Percentiles rank a stretch among this genome's conserved stretches.
Conservation (phyloP, 805 yeast genomes). For the Metschnikowia aberdeeniae region DNA sequence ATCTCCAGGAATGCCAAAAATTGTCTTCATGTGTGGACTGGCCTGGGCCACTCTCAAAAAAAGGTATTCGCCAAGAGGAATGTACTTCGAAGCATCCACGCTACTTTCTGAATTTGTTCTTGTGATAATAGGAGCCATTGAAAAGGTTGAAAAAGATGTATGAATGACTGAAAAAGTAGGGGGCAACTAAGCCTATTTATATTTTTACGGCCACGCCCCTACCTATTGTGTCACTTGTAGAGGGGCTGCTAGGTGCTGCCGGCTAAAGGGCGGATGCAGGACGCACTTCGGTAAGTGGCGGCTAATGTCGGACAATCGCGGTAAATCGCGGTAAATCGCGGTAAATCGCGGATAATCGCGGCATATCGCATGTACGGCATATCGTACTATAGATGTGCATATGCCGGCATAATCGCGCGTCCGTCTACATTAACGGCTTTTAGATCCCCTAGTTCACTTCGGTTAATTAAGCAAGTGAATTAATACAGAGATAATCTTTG, state of each 20-base stretch:
- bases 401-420: neutral
- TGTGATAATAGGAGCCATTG: slow-evolving; percentile 18
- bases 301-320: slow-evolving; percentile 1
- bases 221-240: no score
- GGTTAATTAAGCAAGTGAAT: no score
- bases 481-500: no score
- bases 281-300: neutral
- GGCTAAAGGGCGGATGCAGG: neutral
- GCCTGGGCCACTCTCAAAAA: slow-evolving; percentile 53
- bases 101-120: slow-evolving; percentile 11
- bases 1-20: slow-evolving; percentile 81
- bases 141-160: neutral
- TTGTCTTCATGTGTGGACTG: slow-evolving; percentile 46
- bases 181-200: neutral
- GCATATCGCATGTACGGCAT: neutral
- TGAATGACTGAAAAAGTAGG: neutral
- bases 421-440: neutral
- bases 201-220: neutral
- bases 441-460: neutral
- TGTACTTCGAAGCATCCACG: slow-evolving; percentile 5
- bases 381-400: neutral
- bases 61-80: slow-evolving; percentile 63
- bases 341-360: slow-evolving; percentile 8
- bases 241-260: no score
- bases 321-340: slow-evolving; percentile 6